phyloP scores from a whole-genome alignment of 331 rosid genomes.

The Arachis monticola region DNA sequence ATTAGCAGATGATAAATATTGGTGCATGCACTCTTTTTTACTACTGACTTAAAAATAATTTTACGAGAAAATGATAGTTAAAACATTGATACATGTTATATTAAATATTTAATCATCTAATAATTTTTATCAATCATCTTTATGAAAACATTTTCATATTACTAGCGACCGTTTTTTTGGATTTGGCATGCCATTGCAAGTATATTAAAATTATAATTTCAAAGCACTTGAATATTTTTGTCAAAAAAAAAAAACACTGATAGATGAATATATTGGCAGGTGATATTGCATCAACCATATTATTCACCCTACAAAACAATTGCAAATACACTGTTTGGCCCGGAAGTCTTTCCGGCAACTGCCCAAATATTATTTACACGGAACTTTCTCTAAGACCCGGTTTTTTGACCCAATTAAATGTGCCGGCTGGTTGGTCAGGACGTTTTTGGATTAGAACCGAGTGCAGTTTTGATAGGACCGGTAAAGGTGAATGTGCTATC shows the following conservation, averaged over 20 bases:
- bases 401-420: constrained; percentile 42
- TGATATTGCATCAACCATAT: constrained; percentile 45
- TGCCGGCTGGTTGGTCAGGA: constrained; percentile 88
- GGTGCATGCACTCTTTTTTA: no score
- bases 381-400: constrained; percentile 62
- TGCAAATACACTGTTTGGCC: constrained; percentile 60
- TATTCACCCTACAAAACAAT: constrained; percentile 58
- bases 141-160: no score
- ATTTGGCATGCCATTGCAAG: background rate
- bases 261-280: constrained; percentile 41
- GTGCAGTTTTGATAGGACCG: constrained; percentile 65
- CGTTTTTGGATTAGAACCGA: constrained; percentile 85
- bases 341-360: constrained; percentile 76
- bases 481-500: constrained; percentile 64
- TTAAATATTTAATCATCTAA: no score
- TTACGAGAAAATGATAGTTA: no score
- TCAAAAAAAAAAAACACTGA: background rate
- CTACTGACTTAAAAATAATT: no score
- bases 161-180: no score
- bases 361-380: constrained; percentile 58
- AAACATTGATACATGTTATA: no score
- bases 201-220: no score
- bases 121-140: no score
- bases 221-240: background rate
- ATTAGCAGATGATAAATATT: no score